Conservation (phyloP, 2,329 filamentous ascomycete species). For the Ceratocystis eucalypticola region DNA sequence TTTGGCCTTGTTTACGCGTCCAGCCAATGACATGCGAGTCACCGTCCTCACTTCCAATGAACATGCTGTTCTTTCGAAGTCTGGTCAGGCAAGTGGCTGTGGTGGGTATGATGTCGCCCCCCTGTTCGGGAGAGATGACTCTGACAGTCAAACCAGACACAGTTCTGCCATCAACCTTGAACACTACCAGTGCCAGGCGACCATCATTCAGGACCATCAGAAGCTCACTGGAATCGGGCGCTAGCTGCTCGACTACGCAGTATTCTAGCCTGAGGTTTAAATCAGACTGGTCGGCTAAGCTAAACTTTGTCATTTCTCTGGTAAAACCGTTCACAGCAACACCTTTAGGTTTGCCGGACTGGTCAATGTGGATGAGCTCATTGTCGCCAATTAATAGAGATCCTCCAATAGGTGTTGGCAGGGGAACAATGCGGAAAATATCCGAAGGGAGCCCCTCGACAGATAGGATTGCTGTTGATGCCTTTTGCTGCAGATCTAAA, state of each 20-base stretch:
- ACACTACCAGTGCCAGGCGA: constrained; percentile 58
- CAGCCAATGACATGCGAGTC: constrained; percentile 75
- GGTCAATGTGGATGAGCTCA: constrained; percentile 87
- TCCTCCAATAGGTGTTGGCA: constrained; percentile 78
- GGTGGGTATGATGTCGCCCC: constrained; percentile 48
- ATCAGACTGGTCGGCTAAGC: constrained; percentile 73
- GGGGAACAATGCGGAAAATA: constrained; percentile 64
- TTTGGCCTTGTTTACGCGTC: constrained; percentile 49
- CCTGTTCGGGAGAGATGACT: constrained; percentile 46
- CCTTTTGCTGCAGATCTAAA: constrained; percentile 80
- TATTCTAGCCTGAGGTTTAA: constrained; percentile 69
- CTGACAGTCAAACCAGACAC: constrained; percentile 75
- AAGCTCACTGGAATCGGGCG: constrained; percentile 65
- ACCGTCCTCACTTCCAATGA: constrained; percentile 71
- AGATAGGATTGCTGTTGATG: constrained; percentile 83
- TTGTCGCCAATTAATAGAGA: constrained; percentile 77
- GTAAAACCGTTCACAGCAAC: constrained; percentile 88
- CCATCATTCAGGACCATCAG: constrained; percentile 71
- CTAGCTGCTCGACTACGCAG: constrained; percentile 63
- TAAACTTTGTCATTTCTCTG: constrained; percentile 67
- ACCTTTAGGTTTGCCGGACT: constrained; percentile 84
- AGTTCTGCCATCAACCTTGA: constrained; percentile 78
- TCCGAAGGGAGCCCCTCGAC: constrained; percentile 78
- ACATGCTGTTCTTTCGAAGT: constrained; percentile 56
- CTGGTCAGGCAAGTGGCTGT: constrained; percentile 55